phyloP scores from a whole-genome alignment of 768 basidiomycete species.

The Suillus sp. region DNA sequence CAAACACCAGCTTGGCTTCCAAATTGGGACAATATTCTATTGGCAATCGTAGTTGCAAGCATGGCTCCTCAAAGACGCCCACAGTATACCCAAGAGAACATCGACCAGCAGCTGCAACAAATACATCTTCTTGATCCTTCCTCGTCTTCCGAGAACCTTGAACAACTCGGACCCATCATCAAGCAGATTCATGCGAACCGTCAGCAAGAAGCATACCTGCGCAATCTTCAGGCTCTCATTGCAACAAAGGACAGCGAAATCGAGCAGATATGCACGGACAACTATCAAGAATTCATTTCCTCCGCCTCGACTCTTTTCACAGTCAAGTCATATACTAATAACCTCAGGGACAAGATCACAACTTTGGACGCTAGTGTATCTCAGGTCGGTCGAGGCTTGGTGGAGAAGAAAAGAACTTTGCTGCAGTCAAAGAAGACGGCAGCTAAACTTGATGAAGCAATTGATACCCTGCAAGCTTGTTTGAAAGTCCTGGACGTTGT shows the following conservation, averaged over 20 bases:
- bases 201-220: constrained; percentile 88
- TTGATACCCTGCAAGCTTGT: constrained; percentile 93
- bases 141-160: constrained; percentile 90
- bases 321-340: constrained; percentile 95
- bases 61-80: constrained; percentile 80
- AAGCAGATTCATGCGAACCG: constrained; percentile 88
- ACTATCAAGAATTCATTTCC: constrained; percentile 97
- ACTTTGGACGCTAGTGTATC: constrained; percentile 86
- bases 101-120: constrained; percentile 90
- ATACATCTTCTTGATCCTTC: constrained; percentile 87
- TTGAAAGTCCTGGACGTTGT: constrained; percentile 91
- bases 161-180: constrained; percentile 93
- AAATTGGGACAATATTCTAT: constrained; percentile 17
- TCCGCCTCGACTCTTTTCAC: constrained; percentile 96
- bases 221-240: constrained; percentile 83
- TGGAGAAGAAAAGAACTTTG: constrained; percentile 91
- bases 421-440: constrained; percentile 92
- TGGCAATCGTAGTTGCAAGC: constrained; percentile 17
- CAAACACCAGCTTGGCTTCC: constrained; percentile 26
- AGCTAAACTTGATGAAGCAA: constrained; percentile 92
- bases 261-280: constrained; percentile 92
- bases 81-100: constrained; percentile 77
- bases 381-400: constrained; percentile 82
- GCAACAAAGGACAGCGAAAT: constrained; percentile 96
- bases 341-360: constrained; percentile 89